phyloP scores from a whole-genome alignment of 805 yeast genomes.

The Ogataea nitratoaversa region DNA sequence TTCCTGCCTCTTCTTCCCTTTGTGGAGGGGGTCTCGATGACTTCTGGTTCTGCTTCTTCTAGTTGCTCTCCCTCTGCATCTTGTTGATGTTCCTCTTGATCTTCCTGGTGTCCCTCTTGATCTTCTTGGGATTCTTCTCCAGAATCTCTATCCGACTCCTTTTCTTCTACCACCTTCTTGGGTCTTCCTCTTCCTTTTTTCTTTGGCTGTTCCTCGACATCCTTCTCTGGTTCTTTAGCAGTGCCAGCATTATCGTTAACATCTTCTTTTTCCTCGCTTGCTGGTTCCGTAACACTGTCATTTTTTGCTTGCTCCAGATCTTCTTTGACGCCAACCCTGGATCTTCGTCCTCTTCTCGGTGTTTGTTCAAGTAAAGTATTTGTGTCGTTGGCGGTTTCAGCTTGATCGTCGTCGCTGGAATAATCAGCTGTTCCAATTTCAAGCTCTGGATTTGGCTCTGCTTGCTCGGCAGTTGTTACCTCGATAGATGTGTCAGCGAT shows the following conservation, averaged over 20 bases:
- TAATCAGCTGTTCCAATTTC: not conserved
- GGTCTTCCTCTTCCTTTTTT: conserved; percentile 6
- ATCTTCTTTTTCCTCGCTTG: not conserved
- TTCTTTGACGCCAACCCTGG: not conserved
- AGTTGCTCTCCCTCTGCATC: not conserved
- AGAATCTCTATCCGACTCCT: not conserved
- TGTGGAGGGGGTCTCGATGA: conserved; percentile 2
- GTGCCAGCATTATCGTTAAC: not conserved
- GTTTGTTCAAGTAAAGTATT: not conserved
- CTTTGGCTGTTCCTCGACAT: not conserved
- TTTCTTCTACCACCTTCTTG: not conserved
- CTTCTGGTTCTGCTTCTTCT: conserved; percentile 7
- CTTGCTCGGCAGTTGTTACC: not conserved
- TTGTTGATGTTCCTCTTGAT: not conserved
- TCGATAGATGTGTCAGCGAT: not conserved
- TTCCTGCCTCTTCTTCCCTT: conserved; percentile 6
- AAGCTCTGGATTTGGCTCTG: not conserved
- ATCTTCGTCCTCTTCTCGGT: conserved; percentile 5
- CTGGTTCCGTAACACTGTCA: not conserved
- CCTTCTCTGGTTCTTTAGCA: conserved; percentile 1
- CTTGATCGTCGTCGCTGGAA: not conserved
- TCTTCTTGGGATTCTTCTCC: conserved; percentile 2
- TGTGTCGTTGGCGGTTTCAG: not conserved
- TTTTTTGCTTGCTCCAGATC: conserved; percentile 1
- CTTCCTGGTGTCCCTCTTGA: conserved; percentile 3